A percentile compares a stretch with the other conserved stretches of the same genome.
Evolutionary conservation across 805 yeast species (phyloP).

Genomic region (Teunomyces lycoperdinae): DNA sequence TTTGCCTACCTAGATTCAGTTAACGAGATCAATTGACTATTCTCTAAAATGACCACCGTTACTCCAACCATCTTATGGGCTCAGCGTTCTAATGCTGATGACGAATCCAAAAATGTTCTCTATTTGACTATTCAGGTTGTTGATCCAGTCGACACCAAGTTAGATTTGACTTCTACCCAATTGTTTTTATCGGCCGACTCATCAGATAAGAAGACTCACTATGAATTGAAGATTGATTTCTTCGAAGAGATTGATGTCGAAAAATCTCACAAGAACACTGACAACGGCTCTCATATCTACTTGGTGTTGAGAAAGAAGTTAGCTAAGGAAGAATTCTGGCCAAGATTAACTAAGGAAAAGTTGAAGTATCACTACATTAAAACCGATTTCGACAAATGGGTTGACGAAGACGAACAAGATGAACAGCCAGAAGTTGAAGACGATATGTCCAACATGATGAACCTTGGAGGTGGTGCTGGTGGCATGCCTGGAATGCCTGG

Average conservation of each 20-base stretch:
- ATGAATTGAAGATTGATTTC: constrained; percentile 70
- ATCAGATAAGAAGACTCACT: constrained; percentile 47
- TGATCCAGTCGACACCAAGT: constrained; percentile 62
- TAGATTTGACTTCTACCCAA: constrained; percentile 55
- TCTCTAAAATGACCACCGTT: constrained; percentile 16
- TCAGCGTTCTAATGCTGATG: constrained; percentile 83
- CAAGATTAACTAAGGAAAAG: constrained; percentile 87
- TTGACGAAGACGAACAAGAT: constrained; percentile 96
- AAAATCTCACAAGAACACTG: constrained; percentile 55
- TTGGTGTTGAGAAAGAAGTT: constrained; percentile 71
- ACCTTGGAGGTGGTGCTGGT: constrained; percentile 32
- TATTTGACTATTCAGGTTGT: constrained; percentile 71
- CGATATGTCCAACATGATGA: constrained; percentile 32
- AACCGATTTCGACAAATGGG: constrained; percentile 98
- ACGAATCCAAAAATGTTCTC: constrained; percentile 68
- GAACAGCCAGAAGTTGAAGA: constrained; percentile 52
- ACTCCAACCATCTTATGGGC: constrained; percentile 83
- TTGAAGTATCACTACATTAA: constrained; percentile 74
- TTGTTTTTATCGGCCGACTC: constrained; percentile 52
- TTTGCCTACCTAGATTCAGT: background rate
- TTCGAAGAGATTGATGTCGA: constrained; percentile 71
- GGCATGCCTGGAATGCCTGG: constrained; percentile 25
- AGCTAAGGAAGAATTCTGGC: constrained; percentile 82
- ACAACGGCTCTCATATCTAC: constrained; percentile 56
- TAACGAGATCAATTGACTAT: background rate